Evolutionary conservation across 768 basidiomycete species (phyloP).

Genomic region (Sporobolomyces roseus): DNA sequence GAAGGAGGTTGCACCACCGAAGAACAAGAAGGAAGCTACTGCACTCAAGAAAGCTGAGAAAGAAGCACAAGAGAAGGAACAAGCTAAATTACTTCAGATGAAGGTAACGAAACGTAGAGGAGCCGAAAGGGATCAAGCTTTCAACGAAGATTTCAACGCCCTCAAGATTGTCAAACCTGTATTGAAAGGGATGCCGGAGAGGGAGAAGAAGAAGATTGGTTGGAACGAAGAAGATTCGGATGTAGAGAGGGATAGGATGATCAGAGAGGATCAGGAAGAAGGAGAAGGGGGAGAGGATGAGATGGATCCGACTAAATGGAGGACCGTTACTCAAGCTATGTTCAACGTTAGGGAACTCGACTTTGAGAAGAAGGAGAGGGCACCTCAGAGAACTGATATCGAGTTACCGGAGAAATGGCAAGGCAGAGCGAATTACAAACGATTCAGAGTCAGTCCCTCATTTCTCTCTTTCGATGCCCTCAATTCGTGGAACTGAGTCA

Average conservation of each 20-base stretch:
- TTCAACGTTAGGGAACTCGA: conserved; percentile 28
- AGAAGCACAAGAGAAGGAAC: conserved; percentile 24
- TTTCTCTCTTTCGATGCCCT: no score
- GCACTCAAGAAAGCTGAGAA: conserved; percentile 36
- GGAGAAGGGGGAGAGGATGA: conserved; percentile 10
- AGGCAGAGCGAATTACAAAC: conserved; percentile 36
- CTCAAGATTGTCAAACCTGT: conserved; percentile 36
- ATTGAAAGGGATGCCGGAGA: conserved; percentile 20
- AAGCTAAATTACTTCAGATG: conserved; percentile 26
- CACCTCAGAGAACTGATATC: conserved; percentile 5
- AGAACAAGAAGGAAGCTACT: conserved; percentile 30
- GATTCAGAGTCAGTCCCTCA: conserved; percentile 27
- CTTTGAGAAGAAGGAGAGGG: conserved; percentile 20
- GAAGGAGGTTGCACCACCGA: not conserved
- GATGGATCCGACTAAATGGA: conserved; percentile 34
- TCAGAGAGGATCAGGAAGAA: conserved; percentile 19
- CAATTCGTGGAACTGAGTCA: not conserved
- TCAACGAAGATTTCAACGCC: conserved; percentile 42
- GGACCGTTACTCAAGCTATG: conserved; percentile 32
- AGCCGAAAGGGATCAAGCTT: conserved; percentile 18
- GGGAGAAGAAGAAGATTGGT: conserved; percentile 9
- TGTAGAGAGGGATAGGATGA: conserved; percentile 24
- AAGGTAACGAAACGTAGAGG: conserved; percentile 31
- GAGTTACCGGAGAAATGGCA: conserved; percentile 20
- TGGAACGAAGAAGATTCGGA: conserved; percentile 40